Conservation (phyloP, 805 yeast genomes). For the Ogataea paraovalis region DNA sequence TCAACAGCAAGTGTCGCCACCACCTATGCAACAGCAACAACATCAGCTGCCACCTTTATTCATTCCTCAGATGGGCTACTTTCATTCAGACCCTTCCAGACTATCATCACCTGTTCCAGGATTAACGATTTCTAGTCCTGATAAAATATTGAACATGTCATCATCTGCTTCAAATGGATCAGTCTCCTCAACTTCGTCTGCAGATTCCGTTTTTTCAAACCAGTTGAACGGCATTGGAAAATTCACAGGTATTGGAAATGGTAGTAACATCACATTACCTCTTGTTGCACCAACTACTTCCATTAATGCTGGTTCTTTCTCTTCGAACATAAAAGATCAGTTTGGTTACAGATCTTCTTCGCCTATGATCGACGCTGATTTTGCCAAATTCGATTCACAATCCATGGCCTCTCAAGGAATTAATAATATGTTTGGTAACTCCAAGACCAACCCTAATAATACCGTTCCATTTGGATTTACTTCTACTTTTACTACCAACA, state of each 20-base stretch:
- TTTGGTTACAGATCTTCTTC: background rate
- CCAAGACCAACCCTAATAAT: background rate
- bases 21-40: slow-evolving; percentile 1
- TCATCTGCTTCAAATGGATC: slow-evolving; percentile 2
- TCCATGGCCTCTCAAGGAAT: background rate
- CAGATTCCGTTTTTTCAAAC: background rate
- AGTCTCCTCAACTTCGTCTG: slow-evolving; percentile 1
- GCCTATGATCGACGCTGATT: background rate
- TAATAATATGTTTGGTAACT: background rate
- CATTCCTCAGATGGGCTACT: background rate
- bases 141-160: background rate
- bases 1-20: background rate
- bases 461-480: background rate
- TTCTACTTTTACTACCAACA: background rate
- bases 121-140: background rate
- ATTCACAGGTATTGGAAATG: background rate
- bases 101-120: background rate
- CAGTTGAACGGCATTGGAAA: background rate
- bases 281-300: background rate
- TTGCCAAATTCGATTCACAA: background rate
- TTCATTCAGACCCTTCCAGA: background rate
- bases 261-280: background rate
- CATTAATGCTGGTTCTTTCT: background rate
- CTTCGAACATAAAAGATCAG: background rate
- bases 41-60: slow-evolving; percentile 1